Conservation (phyloP, 345 rosid species). For the Excoecaria agallocha region DNA sequence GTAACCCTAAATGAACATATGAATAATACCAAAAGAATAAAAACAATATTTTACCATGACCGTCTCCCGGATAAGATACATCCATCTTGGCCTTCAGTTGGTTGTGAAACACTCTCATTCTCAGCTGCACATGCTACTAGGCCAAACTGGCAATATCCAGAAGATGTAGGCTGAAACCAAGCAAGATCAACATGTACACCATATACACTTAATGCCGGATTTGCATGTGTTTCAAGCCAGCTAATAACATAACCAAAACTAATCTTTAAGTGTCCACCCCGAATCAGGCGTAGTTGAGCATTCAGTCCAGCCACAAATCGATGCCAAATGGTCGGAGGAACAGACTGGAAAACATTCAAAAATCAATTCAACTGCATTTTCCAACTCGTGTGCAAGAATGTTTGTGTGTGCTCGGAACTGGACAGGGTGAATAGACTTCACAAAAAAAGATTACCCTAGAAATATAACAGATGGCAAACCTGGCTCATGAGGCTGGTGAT, state of each 20-base stretch:
- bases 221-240: conserved; percentile 97
- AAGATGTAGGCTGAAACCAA: conserved; percentile 76
- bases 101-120: conserved; percentile 29
- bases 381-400: neutral
- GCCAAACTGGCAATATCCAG: conserved; percentile 80
- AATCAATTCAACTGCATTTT: conserved; percentile 9
- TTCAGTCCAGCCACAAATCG: conserved; percentile 91
- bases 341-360: conserved; percentile 44
- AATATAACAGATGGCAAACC: conserved; percentile 39
- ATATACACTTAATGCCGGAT: conserved; percentile 63
- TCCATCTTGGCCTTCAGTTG: conserved; percentile 33
- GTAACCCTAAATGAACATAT: conserved; percentile 7
- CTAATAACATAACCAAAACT: conserved; percentile 61
- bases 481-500: conserved; percentile 87
- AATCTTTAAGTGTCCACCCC: conserved; percentile 57
- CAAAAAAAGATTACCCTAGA: neutral
- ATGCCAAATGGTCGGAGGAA: conserved; percentile 90
- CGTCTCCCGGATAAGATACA: conserved; percentile 31
- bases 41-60: conserved; percentile 43
- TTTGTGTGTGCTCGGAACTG: neutral
- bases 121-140: conserved; percentile 47
- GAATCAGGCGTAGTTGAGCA: conserved; percentile 82
- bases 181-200: conserved; percentile 68
- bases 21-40: neutral
- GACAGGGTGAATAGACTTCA: neutral